Conservation (phyloP, 106 monocot species). For the Allium sativum region DNA sequence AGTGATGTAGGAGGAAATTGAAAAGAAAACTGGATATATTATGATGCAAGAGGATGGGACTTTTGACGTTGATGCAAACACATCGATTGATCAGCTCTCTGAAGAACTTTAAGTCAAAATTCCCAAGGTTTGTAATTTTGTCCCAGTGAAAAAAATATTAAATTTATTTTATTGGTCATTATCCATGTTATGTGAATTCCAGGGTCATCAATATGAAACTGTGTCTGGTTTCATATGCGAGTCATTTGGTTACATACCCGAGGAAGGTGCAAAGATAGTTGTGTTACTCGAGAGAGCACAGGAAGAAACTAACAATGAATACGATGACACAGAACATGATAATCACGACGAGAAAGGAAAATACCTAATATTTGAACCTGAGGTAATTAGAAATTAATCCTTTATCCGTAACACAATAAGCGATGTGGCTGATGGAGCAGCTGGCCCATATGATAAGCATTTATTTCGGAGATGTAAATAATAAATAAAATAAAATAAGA, state of each 20-base stretch:
- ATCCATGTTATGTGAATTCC: conserved; percentile 1
- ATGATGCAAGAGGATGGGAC: conserved; percentile 78
- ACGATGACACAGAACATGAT: conserved; percentile 39
- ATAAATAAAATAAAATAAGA: neutral
- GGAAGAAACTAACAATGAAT: conserved; percentile 50
- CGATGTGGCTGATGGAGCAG: neutral
- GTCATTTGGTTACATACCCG: conserved; percentile 88
- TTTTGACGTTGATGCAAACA: conserved; percentile 97
- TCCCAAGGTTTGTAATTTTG: conserved; percentile 56
- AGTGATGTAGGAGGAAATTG: conserved; percentile 75
- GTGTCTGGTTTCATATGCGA: conserved; percentile 97
- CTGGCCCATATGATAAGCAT: neutral
- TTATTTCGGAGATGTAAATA: neutral
- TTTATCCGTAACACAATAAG: neutral
- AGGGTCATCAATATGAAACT: conserved; percentile 98
- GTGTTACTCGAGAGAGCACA: conserved; percentile 67
- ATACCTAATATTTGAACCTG: conserved; percentile 69
- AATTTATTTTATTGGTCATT: neutral
- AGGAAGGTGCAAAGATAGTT: conserved; percentile 60
- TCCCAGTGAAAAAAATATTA: neutral
- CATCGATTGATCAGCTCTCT: conserved; percentile 91
- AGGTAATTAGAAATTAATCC: conserved; percentile 33
- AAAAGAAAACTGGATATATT: conserved; percentile 94
- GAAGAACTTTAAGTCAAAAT: conserved; percentile 88
- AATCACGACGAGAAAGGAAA: conserved; percentile 46